These are phyloP conservation scores for Tilletia indica DNA, from an alignment of 1,284 basidiomycete species.

Conservation along the genomic window DNA sequence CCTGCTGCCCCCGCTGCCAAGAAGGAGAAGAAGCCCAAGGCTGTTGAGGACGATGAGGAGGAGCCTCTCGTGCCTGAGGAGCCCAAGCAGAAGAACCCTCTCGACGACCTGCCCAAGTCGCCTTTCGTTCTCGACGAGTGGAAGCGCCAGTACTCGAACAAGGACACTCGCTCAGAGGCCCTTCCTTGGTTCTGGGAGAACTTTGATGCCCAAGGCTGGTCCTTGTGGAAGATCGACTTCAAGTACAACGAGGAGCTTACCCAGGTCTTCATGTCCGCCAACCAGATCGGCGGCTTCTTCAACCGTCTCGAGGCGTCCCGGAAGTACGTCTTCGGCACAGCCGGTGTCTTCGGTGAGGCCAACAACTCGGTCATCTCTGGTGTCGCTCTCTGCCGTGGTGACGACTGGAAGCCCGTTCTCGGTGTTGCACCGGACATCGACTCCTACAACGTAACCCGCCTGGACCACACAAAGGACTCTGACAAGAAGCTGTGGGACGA, in stretches of 20 bases:
- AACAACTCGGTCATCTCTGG: constrained; percentile 67
- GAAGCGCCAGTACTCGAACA: constrained; percentile 97
- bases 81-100: constrained; percentile 86
- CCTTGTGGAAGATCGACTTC: constrained; percentile 87
- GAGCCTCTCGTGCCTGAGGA: constrained; percentile 60
- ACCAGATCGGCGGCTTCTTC: constrained; percentile 85
- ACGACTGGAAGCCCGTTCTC: constrained; percentile 56
- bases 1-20: constrained; percentile 61
- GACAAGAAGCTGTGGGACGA: constrained; percentile 57
- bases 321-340: constrained; percentile 76
- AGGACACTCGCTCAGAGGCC: constrained; percentile 67
- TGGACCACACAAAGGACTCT: constrained; percentile 50
- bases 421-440: constrained; percentile 81
- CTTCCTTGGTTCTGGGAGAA: constrained; percentile 60
- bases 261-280: constrained; percentile 65
- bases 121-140: constrained; percentile 93
- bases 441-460: constrained; percentile 75
- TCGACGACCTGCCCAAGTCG: constrained; percentile 86
- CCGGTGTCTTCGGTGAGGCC: constrained; percentile 80
- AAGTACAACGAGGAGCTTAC: constrained; percentile 96
- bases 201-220: constrained; percentile 85
- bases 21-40: constrained; percentile 58
- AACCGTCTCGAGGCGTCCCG: constrained; percentile 67
- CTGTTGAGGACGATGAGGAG: constrained; percentile 65
- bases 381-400: constrained; percentile 76